Conservation (phyloP, 768 basidiomycete species). For the Saitozyma podzolica region DNA sequence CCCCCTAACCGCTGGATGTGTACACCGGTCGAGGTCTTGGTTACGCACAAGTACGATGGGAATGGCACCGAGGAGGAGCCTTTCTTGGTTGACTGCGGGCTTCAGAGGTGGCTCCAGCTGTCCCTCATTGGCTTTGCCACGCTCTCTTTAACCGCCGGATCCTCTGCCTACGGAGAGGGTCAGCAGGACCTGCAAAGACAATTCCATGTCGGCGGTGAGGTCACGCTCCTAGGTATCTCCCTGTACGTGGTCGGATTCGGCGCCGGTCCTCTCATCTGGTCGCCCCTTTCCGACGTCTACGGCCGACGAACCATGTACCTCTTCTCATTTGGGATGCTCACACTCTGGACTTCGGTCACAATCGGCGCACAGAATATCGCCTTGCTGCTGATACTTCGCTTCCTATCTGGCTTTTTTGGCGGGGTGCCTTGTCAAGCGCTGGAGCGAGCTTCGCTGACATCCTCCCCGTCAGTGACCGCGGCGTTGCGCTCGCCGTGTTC, state of each 20-base stretch:
- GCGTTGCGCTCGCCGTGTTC: conserved; percentile 49
- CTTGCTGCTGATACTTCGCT: conserved; percentile 53
- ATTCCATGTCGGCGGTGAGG: neutral
- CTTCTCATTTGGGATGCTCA: conserved; percentile 50
- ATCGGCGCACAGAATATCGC: conserved; percentile 51
- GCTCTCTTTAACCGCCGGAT: no score
- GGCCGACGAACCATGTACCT: conserved; percentile 54
- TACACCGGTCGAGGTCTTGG: no score
- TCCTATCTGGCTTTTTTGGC: conserved; percentile 53
- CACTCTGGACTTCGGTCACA: conserved; percentile 51
- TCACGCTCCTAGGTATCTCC: neutral
- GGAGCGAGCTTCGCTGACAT: conserved; percentile 51
- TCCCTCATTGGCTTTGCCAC: no score
- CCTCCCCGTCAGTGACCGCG: conserved; percentile 46
- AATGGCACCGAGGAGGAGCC: no score
- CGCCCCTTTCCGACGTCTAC: conserved; percentile 51
- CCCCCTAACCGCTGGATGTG: no score
- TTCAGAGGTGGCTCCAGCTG: no score
- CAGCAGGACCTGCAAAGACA: no score
- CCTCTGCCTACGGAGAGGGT: no score
- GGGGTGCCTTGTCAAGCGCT: conserved; percentile 54
- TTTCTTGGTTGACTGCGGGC: no score
- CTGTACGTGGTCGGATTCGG: conserved; percentile 4
- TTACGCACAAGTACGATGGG: no score
- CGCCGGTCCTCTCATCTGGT: conserved; percentile 45